Conservation (phyloP, 345 rosid species). For the Bruguiera sexangula region DNA sequence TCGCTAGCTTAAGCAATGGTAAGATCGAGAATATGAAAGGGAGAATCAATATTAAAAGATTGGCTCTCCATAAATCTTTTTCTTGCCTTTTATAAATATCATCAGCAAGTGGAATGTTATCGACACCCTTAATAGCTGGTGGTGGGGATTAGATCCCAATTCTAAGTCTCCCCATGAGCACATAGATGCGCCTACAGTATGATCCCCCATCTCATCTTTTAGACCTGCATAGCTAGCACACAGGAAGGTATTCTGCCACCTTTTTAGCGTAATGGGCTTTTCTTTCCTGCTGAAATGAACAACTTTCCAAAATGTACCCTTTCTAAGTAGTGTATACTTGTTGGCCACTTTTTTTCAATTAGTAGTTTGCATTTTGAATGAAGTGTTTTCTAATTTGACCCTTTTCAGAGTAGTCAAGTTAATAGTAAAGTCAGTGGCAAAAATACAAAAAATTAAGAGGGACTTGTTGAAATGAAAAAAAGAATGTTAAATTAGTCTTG, state of each 20-base stretch:
- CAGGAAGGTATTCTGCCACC: neutral
- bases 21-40: constrained; percentile 8
- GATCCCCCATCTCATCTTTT: neutral
- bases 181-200: neutral
- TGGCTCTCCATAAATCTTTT: constrained; percentile 25
- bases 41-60: constrained; percentile 29
- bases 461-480: no score
- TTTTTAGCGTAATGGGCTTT: neutral
- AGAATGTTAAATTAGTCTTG: no score
- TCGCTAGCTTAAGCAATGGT: constrained; percentile 34
- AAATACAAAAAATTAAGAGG: no score
- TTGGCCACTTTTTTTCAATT: neutral
- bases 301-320: neutral
- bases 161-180: neutral
- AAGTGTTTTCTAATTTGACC: no score
- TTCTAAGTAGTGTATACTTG: neutral
- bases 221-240: neutral
- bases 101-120: constrained; percentile 25
- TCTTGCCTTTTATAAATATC: constrained; percentile 28
- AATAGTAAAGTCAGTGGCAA: no score
- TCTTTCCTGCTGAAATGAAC: neutral
- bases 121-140: constrained; percentile 29
- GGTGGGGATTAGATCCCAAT: constrained; percentile 43
- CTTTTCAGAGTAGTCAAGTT: no score
- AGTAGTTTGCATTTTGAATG: no score